phyloP scores from a whole-genome alignment of 495 filamentous ascomycete species.

The Tuber microsphaerosporum region DNA sequence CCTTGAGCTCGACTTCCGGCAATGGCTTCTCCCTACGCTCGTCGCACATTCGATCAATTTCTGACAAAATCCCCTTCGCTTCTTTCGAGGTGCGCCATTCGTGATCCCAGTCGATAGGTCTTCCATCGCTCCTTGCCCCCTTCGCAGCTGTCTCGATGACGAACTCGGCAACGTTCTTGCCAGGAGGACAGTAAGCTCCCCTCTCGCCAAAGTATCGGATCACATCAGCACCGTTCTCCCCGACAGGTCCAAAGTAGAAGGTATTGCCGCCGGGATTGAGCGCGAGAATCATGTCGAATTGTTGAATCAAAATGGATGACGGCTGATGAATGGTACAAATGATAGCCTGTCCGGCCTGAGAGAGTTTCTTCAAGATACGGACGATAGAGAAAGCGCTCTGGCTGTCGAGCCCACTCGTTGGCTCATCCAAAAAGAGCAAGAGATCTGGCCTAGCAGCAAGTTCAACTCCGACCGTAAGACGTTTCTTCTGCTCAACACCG shows the following conservation, averaged over 20 bases:
- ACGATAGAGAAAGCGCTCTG: constrained; percentile 75
- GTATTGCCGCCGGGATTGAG: constrained; percentile 64
- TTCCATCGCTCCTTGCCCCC: constrained; percentile 48
- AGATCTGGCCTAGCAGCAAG: constrained; percentile 74
- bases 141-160: constrained; percentile 74
- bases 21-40: constrained; percentile 49
- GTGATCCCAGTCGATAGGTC: constrained; percentile 58
- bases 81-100: constrained; percentile 59
- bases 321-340: constrained; percentile 72
- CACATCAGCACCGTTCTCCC: constrained; percentile 53
- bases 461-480: constrained; percentile 81
- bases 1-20: constrained; percentile 45
- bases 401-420: constrained; percentile 70
- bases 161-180: constrained; percentile 77
- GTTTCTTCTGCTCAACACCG: constrained; percentile 57
- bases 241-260: constrained; percentile 64
- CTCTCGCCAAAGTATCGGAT: constrained; percentile 61
- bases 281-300: constrained; percentile 67
- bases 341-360: constrained; percentile 62
- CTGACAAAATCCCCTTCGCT: constrained; percentile 48
- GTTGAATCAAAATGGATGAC: constrained; percentile 52
- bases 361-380: constrained; percentile 71
- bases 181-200: constrained; percentile 54
- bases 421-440: constrained; percentile 72
- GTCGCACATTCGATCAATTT: constrained; percentile 53